phyloP scores from a whole-genome alignment of 2,329 filamentous ascomycete species.

The Phaeomoniella chlamydospora region DNA sequence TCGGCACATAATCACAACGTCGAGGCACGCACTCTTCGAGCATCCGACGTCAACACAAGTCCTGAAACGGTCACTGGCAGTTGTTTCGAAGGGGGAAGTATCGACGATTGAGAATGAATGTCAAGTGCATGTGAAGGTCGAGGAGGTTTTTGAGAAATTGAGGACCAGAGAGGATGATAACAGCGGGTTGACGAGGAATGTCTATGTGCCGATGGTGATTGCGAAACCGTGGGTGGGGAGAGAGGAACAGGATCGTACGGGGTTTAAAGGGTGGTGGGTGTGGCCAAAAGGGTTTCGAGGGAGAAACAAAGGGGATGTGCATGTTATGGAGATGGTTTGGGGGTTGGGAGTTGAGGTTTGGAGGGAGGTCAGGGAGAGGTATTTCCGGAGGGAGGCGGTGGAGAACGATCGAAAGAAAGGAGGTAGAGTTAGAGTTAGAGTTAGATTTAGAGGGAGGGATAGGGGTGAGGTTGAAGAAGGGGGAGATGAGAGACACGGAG shows the following conservation, averaged over 20 bases:
- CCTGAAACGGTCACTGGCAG: background rate
- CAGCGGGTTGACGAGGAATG: background rate
- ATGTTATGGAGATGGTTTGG: background rate
- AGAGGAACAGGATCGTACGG: no score
- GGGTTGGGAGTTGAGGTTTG: background rate
- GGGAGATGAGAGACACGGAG: no score
- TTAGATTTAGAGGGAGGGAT: no score
- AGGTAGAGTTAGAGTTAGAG: background rate
- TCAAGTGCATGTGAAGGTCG: background rate
- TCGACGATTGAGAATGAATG: background rate
- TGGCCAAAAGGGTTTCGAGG: background rate
- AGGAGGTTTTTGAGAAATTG: background rate
- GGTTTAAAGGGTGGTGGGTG: no score
- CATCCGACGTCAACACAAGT: background rate
- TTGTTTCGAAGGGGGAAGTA: no score
- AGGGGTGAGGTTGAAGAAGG: no score
- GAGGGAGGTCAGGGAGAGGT: background rate
- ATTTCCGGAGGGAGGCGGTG: background rate
- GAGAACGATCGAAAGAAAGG: background rate
- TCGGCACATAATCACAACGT: no score
- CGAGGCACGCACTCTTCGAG: background rate
- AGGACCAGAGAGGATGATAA: no score
- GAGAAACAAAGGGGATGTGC: background rate
- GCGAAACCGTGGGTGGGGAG: no score
- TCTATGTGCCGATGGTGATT: background rate